Conservation (phyloP, 768 basidiomycete genomes). For the Lactarius hatsudake region DNA sequence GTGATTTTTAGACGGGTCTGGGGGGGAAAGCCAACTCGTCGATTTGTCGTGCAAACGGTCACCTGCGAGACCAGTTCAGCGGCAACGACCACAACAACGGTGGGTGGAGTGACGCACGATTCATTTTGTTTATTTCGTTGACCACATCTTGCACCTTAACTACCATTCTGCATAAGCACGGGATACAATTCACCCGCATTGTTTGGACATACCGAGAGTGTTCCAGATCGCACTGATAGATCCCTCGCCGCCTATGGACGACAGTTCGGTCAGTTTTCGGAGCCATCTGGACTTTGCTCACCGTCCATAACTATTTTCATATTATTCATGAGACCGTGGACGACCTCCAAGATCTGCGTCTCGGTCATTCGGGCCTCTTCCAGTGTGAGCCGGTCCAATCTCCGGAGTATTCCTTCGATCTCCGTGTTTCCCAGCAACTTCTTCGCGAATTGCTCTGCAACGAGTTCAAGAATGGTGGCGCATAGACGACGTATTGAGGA, state of each 20-base stretch:
- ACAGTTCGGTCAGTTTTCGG: neutral
- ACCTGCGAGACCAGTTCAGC: neutral
- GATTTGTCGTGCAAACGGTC: neutral
- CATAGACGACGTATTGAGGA: neutral
- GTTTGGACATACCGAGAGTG: neutral
- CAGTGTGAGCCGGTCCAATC: neutral
- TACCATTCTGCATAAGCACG: neutral
- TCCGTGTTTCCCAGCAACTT: neutral
- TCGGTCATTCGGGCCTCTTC: neutral
- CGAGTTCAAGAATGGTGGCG: neutral
- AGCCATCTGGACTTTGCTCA: neutral
- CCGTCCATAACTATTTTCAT: neutral
- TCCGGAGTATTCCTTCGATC: neutral
- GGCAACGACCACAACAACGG: accelerated
- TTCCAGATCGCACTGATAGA: neutral
- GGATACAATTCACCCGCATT: neutral
- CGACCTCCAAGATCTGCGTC: neutral
- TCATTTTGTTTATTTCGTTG: neutral
- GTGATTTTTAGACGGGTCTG: neutral
- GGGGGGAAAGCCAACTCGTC: neutral
- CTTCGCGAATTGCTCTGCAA: neutral
- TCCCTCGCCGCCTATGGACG: neutral
- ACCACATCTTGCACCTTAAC: neutral
- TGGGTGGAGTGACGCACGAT: neutral
- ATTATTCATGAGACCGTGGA: neutral